These are phyloP conservation scores for Neocallimastix lanati DNA, from an alignment of 192 early-diverging fungal species.

Conservation along the genomic window DNA sequence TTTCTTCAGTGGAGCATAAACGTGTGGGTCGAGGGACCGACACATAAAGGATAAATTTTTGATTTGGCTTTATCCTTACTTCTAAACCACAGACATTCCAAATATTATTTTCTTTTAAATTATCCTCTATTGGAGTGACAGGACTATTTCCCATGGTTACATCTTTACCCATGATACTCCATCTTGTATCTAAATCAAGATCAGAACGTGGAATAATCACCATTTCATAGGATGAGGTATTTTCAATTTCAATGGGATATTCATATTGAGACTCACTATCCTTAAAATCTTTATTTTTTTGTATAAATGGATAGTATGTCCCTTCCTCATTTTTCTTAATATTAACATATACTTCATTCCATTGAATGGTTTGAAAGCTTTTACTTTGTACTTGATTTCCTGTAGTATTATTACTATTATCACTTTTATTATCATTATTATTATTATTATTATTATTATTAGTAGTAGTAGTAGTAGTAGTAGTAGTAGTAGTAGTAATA, in stretches of 20 bases:
- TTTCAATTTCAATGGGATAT: background rate
- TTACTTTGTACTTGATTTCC: too few relatives aligned
- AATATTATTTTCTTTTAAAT: too few relatives aligned
- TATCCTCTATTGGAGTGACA: too few relatives aligned
- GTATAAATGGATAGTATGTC: background rate
- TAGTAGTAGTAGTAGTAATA: too few relatives aligned
- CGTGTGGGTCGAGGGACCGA: slow-evolving; percentile 28
- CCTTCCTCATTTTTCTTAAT: background rate
- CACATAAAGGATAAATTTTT: slow-evolving; percentile 23
- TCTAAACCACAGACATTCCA: slow-evolving; percentile 13
- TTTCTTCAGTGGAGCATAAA: slow-evolving; percentile 9
- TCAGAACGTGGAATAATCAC: background rate
- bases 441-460: too few relatives aligned
- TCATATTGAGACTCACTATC: background rate
- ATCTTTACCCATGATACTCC: too few relatives aligned
- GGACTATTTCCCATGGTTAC: too few relatives aligned
- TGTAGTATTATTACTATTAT: too few relatives aligned
- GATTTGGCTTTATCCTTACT: slow-evolving; percentile 15
- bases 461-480: too few relatives aligned
- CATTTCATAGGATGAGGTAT: background rate
- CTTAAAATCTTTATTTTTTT: background rate
- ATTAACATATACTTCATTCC: background rate
- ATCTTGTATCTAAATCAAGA: too few relatives aligned
- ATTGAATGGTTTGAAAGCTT: background rate
- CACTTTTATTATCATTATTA: too few relatives aligned